Conservation (phyloP, 1,284 basidiomycete genomes). For the Schizopora paradoxa region DNA sequence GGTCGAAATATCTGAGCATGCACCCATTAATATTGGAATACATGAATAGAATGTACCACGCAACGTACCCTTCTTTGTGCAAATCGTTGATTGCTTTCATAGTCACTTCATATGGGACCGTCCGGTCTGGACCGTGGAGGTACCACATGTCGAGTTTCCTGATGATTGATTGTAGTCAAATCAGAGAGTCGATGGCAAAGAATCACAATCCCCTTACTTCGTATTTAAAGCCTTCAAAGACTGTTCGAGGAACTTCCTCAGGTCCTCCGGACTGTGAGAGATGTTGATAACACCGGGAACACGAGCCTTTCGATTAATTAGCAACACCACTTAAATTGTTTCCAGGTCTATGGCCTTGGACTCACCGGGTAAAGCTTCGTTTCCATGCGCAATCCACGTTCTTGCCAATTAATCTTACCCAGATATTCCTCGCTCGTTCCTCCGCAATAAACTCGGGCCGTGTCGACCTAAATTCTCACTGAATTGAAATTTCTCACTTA, state of each 20-base stretch:
- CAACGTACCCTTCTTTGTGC: slow-evolving; percentile 35
- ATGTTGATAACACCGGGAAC: neutral
- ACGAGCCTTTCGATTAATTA: neutral
- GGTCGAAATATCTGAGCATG: slow-evolving; percentile 21
- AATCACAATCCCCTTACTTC: slow-evolving; percentile 41
- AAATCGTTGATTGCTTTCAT: slow-evolving; percentile 44
- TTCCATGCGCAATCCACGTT: slow-evolving; percentile 35
- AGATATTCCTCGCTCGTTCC: slow-evolving; percentile 27
- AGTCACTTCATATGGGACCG: slow-evolving; percentile 42
- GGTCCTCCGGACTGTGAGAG: slow-evolving; percentile 12
- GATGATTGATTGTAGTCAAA: neutral
- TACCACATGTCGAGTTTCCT: slow-evolving; percentile 29
- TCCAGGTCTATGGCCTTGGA: neutral
- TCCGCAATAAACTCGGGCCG: slow-evolving; percentile 30
- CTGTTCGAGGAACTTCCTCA: slow-evolving; percentile 37
- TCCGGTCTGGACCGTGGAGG: slow-evolving; percentile 50
- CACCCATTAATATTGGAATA: neutral
- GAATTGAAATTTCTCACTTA: neutral
- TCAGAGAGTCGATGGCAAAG: slow-evolving; percentile 37
- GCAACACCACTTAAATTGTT: neutral
- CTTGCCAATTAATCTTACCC: slow-evolving; percentile 30
- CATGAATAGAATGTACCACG: slow-evolving; percentile 26
- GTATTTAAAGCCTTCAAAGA: slow-evolving; percentile 43
- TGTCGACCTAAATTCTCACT: slow-evolving; percentile 25
- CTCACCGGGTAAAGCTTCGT: slow-evolving; percentile 39